A percentile compares a stretch with the other conserved stretches of the same genome.
Evolutionary conservation across 352 stramenopile species (phyloP).

Genomic region (Phytopythium mirpurense): DNA sequence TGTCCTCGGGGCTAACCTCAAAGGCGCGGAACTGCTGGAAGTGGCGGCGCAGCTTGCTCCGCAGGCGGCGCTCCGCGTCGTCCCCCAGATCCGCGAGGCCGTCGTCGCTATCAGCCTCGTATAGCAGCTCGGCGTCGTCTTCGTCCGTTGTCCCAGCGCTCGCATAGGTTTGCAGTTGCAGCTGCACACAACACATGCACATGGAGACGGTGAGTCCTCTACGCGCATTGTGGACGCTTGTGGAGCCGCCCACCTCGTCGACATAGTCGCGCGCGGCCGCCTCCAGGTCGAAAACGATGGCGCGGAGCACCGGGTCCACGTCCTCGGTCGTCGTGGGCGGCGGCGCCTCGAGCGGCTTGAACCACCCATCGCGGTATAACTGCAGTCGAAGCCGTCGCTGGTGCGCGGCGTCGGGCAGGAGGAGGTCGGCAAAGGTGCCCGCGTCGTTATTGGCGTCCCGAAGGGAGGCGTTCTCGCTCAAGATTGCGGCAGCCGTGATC

Average conservation of each 20-base stretch:
- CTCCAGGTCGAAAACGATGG: constrained; percentile 26
- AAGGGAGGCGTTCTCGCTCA: background rate
- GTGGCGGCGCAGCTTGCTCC: constrained; percentile 44
- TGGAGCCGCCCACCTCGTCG: constrained; percentile 16
- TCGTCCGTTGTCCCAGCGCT: constrained; percentile 10
- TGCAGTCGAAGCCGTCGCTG: constrained; percentile 26
- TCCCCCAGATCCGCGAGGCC: constrained; percentile 24
- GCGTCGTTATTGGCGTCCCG: background rate
- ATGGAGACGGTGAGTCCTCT: background rate
- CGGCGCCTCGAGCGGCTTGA: constrained; percentile 19
- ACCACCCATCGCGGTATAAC: constrained; percentile 56
- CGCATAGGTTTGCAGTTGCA: constrained; percentile 16
- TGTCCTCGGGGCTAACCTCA: background rate
- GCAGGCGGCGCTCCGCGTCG: constrained; percentile 31
- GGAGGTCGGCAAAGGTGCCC: constrained; percentile 16
- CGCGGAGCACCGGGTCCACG: constrained; percentile 13
- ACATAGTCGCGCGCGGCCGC: constrained; percentile 34
- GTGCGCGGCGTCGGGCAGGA: constrained; percentile 34
- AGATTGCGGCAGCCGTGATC: background rate
- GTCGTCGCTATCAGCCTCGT: constrained; percentile 17
- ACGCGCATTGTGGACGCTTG: no score
- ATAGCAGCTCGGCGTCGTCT: constrained; percentile 10
- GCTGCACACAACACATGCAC: no score
- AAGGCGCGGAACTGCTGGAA: constrained; percentile 41
- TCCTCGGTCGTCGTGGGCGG: background rate